phyloP scores from a whole-genome alignment of 768 basidiomycete genomes.

The Suillus luteus region DNA sequence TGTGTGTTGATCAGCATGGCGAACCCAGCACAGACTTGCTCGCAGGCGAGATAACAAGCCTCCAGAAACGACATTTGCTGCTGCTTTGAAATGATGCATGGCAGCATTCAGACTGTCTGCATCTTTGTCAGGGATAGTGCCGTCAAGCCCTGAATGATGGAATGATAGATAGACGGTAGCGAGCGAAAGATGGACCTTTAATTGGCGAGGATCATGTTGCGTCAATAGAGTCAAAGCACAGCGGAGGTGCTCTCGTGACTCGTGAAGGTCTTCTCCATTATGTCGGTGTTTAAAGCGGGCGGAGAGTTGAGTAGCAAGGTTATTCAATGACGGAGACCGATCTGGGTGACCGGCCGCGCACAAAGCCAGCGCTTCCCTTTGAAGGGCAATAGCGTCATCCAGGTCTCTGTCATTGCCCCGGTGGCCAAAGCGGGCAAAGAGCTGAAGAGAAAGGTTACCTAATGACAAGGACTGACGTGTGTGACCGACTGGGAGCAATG shows the following conservation, averaged over 20 bases:
- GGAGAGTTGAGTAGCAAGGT: background rate
- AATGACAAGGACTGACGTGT: too few relatives aligned
- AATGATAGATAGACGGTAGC: background rate
- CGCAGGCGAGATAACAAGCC: background rate
- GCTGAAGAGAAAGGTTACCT: too few relatives aligned
- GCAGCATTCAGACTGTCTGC: background rate
- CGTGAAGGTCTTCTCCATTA: background rate
- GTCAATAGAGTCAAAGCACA: background rate
- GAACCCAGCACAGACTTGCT: background rate
- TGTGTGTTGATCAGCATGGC: too few relatives aligned
- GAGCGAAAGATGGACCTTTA: rapidly evolving
- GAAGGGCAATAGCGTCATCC: too few relatives aligned
- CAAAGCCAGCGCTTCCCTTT: too few relatives aligned
- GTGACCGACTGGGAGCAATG: too few relatives aligned
- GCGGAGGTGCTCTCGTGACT: background rate
- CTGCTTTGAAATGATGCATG: background rate
- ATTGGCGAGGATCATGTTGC: background rate
- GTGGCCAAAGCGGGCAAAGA: too few relatives aligned
- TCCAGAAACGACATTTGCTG: background rate
- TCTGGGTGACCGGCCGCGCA: too few relatives aligned
- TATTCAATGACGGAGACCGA: background rate
- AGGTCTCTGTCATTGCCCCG: too few relatives aligned
- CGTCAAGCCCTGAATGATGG: background rate
- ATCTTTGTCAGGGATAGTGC: background rate
- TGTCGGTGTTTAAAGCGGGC: background rate